Evolutionary conservation across 345 rosid genomes (phyloP).

Genomic region (Eucalyptus sp.): DNA sequence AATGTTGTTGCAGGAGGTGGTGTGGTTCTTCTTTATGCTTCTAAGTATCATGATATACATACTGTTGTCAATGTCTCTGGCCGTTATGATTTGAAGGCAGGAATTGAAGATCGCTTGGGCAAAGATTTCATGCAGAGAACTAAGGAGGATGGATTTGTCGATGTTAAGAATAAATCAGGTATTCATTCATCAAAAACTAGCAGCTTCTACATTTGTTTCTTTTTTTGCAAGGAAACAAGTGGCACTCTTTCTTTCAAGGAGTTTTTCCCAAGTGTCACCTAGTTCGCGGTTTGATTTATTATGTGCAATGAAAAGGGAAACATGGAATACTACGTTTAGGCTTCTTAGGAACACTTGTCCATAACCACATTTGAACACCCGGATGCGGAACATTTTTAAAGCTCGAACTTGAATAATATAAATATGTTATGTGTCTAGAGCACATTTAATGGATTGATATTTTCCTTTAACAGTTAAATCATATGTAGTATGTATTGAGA

Average conservation of each 20-base stretch:
- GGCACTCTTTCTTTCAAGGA: background rate
- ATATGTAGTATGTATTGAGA: background rate
- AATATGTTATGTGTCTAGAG: background rate
- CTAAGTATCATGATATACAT: slow-evolving; percentile 51
- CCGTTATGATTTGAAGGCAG: slow-evolving; percentile 58
- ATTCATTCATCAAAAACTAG: background rate
- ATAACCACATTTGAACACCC: background rate
- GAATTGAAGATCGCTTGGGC: slow-evolving; percentile 59
- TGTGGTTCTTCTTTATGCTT: slow-evolving; percentile 83
- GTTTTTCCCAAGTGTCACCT: background rate
- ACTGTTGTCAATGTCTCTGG: slow-evolving; percentile 66
- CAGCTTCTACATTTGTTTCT: background rate
- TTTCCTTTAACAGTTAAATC: background rate
- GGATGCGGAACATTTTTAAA: background rate
- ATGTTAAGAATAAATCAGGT: slow-evolving; percentile 46
- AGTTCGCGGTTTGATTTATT: background rate
- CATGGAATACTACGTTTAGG: background rate
- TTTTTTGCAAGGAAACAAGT: background rate
- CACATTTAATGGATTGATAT: background rate
- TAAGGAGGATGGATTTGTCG: slow-evolving; percentile 41
- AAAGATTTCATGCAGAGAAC: slow-evolving; percentile 38
- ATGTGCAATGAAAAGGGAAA: background rate
- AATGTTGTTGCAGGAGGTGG: slow-evolving; percentile 43
- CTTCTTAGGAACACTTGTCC: background rate
- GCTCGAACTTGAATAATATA: background rate